phyloP scores from a whole-genome alignment of 345 rosid genomes.

The Chamaenerion angustifolium region DNA sequence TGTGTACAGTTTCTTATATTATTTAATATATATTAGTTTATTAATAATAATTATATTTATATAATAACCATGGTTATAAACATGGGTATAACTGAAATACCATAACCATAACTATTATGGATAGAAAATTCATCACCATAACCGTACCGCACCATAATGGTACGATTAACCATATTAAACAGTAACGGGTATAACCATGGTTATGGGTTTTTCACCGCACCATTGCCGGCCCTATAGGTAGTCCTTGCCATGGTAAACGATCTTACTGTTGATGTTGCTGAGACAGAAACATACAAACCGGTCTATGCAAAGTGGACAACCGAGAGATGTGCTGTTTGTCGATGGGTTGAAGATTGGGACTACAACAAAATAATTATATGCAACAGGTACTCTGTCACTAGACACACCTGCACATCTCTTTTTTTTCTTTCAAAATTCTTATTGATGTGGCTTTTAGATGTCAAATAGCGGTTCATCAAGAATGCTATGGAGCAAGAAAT shows the following conservation, averaged over 20 bases:
- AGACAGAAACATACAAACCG: conserved; percentile 29
- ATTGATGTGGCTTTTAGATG: conserved; percentile 35
- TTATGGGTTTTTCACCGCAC: too few relatives aligned
- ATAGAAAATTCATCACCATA: too few relatives aligned
- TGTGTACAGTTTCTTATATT: too few relatives aligned
- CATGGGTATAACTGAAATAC: too few relatives aligned
- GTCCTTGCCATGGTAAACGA: neutral
- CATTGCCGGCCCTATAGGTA: too few relatives aligned
- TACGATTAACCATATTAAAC: too few relatives aligned
- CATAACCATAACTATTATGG: too few relatives aligned
- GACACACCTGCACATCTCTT: neutral
- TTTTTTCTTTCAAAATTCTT: conserved; percentile 1
- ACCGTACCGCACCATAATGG: too few relatives aligned
- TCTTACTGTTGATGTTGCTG: conserved; percentile 7
- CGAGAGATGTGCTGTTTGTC: conserved; percentile 93
- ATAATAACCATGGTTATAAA: too few relatives aligned
- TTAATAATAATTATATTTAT: too few relatives aligned
- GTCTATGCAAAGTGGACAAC: conserved; percentile 86
- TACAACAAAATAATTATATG: conserved; percentile 97
- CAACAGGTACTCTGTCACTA: conserved; percentile 48
- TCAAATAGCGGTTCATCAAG: conserved; percentile 99
- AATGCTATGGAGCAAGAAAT: conserved; percentile 91
- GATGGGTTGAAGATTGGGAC: conserved; percentile 99
- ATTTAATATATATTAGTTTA: too few relatives aligned
- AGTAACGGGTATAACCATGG: too few relatives aligned